Evolutionary conservation across 2,329 filamentous ascomycete genomes (phyloP), one percentile per base, ranked within the genome.

Genomic region (Stagonosporopsis cucurbitacearum): DNA sequence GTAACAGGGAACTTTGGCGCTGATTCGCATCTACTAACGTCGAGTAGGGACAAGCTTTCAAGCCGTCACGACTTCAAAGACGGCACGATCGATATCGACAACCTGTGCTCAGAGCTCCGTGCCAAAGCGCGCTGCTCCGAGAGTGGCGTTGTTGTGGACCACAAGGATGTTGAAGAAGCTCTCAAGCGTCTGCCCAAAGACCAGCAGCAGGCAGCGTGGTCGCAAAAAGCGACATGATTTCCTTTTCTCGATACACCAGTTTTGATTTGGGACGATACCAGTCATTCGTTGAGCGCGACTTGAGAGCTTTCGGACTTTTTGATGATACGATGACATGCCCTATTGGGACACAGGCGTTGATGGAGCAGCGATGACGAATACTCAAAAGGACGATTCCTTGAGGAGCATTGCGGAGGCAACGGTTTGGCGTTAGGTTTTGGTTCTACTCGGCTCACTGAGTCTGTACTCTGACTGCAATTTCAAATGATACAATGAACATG

Each of bases 71-170:
- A 90, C 73, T 95, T 96, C 66, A 90, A 93, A 71, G 90, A 86
- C 54, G 93, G 93, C 66, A 93, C 96, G 66, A 92, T 98, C 63
- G 95, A 99, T 65, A 89, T 99, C 44, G 95, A 99, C 71, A 88
- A 89, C 30, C 84, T 99, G 22, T 99, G 95, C 79, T 90, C 89
- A 4, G 93, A 99, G 73, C 85, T 99, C 13, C 91, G 94, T 62
- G 91, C 93, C 74, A 99, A 99, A 80, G 95, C 95, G 54, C 95
- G 94, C 72, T 99, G 95, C 76, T 96, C 92, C 0, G 91, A 96
- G 65, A 89, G 84, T 17, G 94, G 95, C 15, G 91, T 96, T 12
- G 91, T 96, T 17, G 90, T 99, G 22, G 89, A 92, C 59, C 88
- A 96, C 78, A 86, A 86, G 50, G 93, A 98, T 68, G 96, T 98